Base-by-base conservation (phyloP, 1,284 basidiomycete species). In the Fistulinella cinereoalba region DNA sequence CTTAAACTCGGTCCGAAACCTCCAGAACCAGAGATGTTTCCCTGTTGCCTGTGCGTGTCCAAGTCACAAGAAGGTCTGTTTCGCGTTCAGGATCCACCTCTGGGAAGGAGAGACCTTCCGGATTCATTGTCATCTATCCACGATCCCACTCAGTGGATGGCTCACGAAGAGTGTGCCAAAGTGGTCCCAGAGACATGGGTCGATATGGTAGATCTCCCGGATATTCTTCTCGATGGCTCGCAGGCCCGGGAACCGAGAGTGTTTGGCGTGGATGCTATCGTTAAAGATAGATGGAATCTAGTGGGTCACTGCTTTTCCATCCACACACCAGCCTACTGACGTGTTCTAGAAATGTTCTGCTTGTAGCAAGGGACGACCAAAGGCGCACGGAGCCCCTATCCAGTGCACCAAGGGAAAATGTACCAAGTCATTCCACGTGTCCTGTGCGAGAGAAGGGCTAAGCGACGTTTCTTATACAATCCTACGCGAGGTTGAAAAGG, bases 361-460 rank as follows among this genome's bases (percentile, higher is more conserved):
- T 6, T 98, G 95, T 64, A 74, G 76, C 23, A 89, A 84, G 61
- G 75, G 71, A 22, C 75, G 75, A 28, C 67, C 77, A 15, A 88
- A 86, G 54, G 74, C 72, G 8, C 86, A 92, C 51, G 96, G 96
- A 6, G 92, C 92, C 4, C 94, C 94, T 47, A 84, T 97, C 24
- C 94, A 97, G 61, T 97, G 94, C 64, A 91, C 91, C 10, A 92
- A 92, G 65, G 92, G 92, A 49, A 94, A 92, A 69, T 97, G 96
- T 62, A 77, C 89, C 2, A 91, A 90, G 57, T 92, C 96, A 0
- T 97, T 91, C 68, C 96, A 99, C 63, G 85, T 97, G 23, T 88
- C 85, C 2, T 99, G 96, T 65, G 96, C 96, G 0, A 72, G 74
- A 23, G 78, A 81, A 21, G 80, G 79, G 0, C 66, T 67, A 6